Evolutionary conservation across 2,329 filamentous ascomycete species (phyloP).

Genomic region (Fusarium sp.): DNA sequence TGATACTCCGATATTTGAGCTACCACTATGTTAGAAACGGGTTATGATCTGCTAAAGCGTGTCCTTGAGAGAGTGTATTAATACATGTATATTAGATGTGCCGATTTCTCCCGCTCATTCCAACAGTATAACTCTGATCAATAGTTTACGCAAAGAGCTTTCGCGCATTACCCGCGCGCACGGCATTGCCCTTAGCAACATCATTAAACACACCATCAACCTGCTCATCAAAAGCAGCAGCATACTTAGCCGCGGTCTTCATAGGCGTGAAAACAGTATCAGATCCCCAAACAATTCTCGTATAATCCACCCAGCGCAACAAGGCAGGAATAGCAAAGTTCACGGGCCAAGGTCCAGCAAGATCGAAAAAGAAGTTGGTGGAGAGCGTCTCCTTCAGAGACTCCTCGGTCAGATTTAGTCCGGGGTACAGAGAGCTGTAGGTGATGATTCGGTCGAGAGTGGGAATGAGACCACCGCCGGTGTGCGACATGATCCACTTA

Average conservation of each 20-base stretch:
- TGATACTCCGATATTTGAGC: no score
- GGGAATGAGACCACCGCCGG: constrained; percentile 41
- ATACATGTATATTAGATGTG: no score
- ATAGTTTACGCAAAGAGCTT: not conserved
- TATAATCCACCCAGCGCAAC: constrained; percentile 22
- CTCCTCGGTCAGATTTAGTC: constrained; percentile 9
- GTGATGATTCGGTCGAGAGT: constrained; percentile 37
- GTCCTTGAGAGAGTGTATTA: no score
- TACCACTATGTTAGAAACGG: no score
- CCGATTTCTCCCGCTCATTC: no score
- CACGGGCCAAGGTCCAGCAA: constrained; percentile 18
- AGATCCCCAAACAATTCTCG: constrained; percentile 15
- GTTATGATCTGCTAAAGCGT: not conserved
- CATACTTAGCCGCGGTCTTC: constrained; percentile 5
- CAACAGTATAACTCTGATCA: no score
- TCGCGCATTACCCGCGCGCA: constrained; percentile 12
- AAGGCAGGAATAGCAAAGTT: constrained; percentile 12
- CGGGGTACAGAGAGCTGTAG: constrained; percentile 15
- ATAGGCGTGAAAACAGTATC: constrained; percentile 25
- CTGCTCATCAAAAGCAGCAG: constrained; percentile 18
- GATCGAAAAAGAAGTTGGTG: constrained; percentile 11
- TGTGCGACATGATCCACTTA: constrained; percentile 45
- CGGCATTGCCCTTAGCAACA: constrained; percentile 2
- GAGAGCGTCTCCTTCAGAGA: constrained; percentile 11
- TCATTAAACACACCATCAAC: not conserved